These are phyloP conservation scores for Syncephalastrum monosporum DNA, from an alignment of 371 early-diverging fungal genomes.

Conservation along the genomic window DNA sequence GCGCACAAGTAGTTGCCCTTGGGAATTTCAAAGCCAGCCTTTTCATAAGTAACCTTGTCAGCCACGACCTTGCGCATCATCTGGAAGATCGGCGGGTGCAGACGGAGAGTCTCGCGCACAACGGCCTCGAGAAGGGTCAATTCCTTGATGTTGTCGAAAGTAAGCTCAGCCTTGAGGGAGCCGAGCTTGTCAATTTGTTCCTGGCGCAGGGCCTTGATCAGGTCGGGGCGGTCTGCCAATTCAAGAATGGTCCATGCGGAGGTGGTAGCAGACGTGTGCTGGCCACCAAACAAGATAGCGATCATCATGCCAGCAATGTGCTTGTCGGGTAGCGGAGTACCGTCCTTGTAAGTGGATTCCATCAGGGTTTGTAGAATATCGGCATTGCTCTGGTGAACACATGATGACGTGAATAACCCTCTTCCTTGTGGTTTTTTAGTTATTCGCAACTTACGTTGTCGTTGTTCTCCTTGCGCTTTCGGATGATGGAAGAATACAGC, in stretches of 20 bases:
- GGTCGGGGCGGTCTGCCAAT: constrained; percentile 78
- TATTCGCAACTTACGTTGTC: constrained; percentile 28
- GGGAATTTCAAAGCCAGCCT: constrained; percentile 82
- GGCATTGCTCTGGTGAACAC: constrained; percentile 23
- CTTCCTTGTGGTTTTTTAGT: background rate
- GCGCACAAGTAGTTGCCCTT: constrained; percentile 87
- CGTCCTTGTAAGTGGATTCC: constrained; percentile 87
- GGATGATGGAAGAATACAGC: constrained; percentile 80
- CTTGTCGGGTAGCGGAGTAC: constrained; percentile 71
- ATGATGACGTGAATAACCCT: background rate
- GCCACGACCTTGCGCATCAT: constrained; percentile 90
- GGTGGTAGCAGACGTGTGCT: constrained; percentile 95
- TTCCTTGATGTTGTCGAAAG: constrained; percentile 79
- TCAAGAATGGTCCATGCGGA: constrained; percentile 89
- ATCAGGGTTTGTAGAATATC: constrained; percentile 88
- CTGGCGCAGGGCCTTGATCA: constrained; percentile 55
- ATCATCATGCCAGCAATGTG: constrained; percentile 95
- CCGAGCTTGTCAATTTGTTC: constrained; percentile 68
- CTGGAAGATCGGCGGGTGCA: constrained; percentile 91
- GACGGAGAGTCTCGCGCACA: constrained; percentile 89
- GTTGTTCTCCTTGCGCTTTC: constrained; percentile 65
- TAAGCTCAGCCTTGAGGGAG: constrained; percentile 55
- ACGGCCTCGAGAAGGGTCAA: constrained; percentile 76
- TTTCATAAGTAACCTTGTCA: constrained; percentile 63
- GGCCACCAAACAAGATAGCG: constrained; percentile 94